Conservation (phyloP, 805 yeast species). For the Candida sithepensis region DNA sequence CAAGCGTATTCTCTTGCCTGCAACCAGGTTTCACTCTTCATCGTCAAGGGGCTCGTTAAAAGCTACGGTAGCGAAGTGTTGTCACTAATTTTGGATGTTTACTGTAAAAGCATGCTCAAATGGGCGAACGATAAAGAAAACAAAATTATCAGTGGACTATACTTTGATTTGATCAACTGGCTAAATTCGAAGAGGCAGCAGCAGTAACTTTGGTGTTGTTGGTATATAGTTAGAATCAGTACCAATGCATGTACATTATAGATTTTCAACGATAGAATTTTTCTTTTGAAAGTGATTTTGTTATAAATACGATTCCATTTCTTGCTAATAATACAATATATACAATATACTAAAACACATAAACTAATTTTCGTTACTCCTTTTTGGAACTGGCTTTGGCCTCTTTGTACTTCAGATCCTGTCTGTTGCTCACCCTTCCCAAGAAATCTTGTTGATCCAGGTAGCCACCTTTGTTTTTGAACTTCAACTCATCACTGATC, state of each 20-base stretch:
- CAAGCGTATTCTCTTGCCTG: slow-evolving; percentile 54
- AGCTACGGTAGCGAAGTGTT: slow-evolving; percentile 34
- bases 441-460: slow-evolving; percentile 89
- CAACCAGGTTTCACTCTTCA: slow-evolving; percentile 61
- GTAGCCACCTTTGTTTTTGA: slow-evolving; percentile 85
- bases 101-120: slow-evolving; percentile 48
- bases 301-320: too few relatives aligned
- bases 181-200: slow-evolving; percentile 44
- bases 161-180: slow-evolving; percentile 82
- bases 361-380: background rate
- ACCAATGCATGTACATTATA: background rate
- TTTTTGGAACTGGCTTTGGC: slow-evolving; percentile 25
- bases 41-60: slow-evolving; percentile 52
- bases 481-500: slow-evolving; percentile 74
- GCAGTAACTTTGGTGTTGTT: background rate
- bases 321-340: background rate
- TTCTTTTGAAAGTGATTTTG: too few relatives aligned
- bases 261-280: too few relatives aligned
- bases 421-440: slow-evolving; percentile 61
- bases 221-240: background rate
- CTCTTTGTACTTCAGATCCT: slow-evolving; percentile 47
- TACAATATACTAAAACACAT: slow-evolving; percentile 4
- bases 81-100: slow-evolving; percentile 50
- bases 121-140: slow-evolving; percentile 55
- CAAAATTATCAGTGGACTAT: slow-evolving; percentile 52